A percentile compares a stretch with the other conserved stretches of the same genome.
phyloP scores from a whole-genome alignment of 2,329 filamentous ascomycete species.

The Phyllosticta citribraziliensis region DNA sequence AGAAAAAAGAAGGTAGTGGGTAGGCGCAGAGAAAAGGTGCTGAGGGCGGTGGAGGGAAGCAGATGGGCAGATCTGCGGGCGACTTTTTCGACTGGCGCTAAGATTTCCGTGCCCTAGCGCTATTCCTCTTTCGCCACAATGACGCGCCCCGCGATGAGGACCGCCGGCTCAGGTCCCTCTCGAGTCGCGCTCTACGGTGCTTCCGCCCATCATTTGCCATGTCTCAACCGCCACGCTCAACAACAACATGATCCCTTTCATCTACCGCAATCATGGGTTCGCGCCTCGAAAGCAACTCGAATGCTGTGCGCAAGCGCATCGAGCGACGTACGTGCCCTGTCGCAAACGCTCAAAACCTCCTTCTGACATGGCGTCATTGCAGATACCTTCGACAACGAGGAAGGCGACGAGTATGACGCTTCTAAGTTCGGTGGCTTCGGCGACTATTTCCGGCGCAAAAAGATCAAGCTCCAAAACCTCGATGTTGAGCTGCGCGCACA shows the following conservation, averaged over 20 bases:
- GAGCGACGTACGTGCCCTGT: conserved; percentile 39
- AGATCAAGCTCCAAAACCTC: conserved; percentile 92
- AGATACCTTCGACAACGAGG: conserved; percentile 69
- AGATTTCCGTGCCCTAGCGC: conserved; percentile 1
- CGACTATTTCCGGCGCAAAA: conserved; percentile 92
- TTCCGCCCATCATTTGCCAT: background rate
- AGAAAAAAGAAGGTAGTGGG: background rate
- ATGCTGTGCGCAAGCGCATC: conserved; percentile 52
- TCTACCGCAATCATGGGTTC: conserved; percentile 45
- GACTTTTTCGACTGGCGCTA: conserved; percentile 8
- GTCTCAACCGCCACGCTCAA: background rate
- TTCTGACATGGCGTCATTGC: conserved; percentile 11
- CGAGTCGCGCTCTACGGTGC: background rate
- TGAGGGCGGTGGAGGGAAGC: background rate
- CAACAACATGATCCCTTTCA: background rate
- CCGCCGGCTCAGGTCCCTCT: background rate
- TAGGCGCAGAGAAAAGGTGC: conserved; percentile 8
- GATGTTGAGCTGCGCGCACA: conserved; percentile 70
- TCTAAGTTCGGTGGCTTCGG: conserved; percentile 82
- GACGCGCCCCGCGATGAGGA: conserved; percentile 5
- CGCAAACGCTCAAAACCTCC: background rate
- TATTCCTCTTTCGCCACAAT: background rate
- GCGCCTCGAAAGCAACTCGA: conserved; percentile 50
- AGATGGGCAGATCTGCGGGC: conserved; percentile 1
- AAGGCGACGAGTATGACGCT: conserved; percentile 80